Evolutionary conservation across 176 grass and related monocot species (phyloP).

Genomic region (Panicum miliaceum): DNA sequence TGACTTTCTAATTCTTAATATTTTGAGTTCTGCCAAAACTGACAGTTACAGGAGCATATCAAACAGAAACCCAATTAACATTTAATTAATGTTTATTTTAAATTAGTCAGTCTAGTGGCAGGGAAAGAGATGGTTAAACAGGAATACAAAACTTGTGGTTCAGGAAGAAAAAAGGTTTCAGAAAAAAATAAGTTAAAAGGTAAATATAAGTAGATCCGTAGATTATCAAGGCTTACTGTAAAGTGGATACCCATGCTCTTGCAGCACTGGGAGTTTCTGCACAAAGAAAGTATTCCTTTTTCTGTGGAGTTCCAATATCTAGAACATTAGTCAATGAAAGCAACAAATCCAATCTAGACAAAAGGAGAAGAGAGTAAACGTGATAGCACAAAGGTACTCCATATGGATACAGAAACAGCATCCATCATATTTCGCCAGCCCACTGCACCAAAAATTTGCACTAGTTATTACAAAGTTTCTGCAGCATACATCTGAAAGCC

Average conservation of each 20-base stretch:
- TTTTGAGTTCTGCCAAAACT: conserved; percentile 8
- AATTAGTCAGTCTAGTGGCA: background rate
- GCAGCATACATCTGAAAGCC: background rate
- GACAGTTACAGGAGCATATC: background rate
- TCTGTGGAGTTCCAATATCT: conserved; percentile 94
- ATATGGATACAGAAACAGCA: conserved; percentile 92
- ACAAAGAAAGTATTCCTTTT: conserved; percentile 86
- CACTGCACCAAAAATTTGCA: conserved; percentile 66
- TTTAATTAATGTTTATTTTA: background rate
- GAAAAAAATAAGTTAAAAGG: background rate
- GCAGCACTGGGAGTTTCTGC: conserved; percentile 83
- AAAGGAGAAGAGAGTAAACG: conserved; percentile 18
- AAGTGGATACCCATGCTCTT: conserved; percentile 87
- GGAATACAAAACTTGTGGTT: conserved; percentile 7
- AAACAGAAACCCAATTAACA: background rate
- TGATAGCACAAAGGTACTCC: conserved; percentile 10
- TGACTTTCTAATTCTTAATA: background rate
- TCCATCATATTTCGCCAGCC: conserved; percentile 78
- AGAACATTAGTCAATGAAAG: conserved; percentile 63
- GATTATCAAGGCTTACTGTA: conserved; percentile 69
- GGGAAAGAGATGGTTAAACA: background rate
- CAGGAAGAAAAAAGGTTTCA: background rate
- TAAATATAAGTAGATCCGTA: background rate
- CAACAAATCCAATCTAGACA: conserved; percentile 37
- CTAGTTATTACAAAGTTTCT: conserved; percentile 13